A percentile compares a stretch with the other conserved stretches of the same genome.
These are phyloP conservation scores for Cyberlindnera maclurae DNA, from an alignment of 805 yeast species.

Conservation along the genomic window DNA sequence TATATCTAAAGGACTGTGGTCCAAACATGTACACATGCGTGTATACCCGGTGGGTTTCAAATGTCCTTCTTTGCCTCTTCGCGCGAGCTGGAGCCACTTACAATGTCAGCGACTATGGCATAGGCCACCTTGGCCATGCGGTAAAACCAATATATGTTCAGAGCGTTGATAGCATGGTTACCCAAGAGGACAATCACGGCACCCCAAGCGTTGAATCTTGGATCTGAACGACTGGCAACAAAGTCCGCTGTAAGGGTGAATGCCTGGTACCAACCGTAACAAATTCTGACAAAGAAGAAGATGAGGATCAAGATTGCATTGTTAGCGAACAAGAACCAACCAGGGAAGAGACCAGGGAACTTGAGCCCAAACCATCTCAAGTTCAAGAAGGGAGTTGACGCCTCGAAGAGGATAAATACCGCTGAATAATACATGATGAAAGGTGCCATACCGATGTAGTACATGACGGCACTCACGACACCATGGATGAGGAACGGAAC, in stretches of 20 bases:
- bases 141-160: conserved; percentile 73
- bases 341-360: conserved; percentile 56
- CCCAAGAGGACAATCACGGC: conserved; percentile 27
- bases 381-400: conserved; percentile 83
- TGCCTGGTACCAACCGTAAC: conserved; percentile 75
- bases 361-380: conserved; percentile 76
- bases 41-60: no score
- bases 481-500: conserved; percentile 72
- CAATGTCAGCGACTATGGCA: conserved; percentile 31
- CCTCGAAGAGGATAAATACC: conserved; percentile 67
- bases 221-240: conserved; percentile 26
- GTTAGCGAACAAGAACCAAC: conserved; percentile 45
- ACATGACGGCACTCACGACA: conserved; percentile 62
- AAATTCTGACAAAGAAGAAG: conserved; percentile 63
- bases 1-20: no score
- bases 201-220: conserved; percentile 39
- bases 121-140: conserved; percentile 66
- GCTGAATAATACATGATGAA: conserved; percentile 69
- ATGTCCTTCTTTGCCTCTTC: conserved; percentile 24
- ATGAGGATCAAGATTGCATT: conserved; percentile 56
- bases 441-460: conserved; percentile 53
- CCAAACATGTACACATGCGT: no score
- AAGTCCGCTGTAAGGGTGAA: conserved; percentile 38
- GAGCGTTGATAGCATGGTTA: conserved; percentile 49
- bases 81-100: conserved; percentile 17